Conservation (phyloP, 345 rosid genomes). For the Dipteronia dyeriana region DNA sequence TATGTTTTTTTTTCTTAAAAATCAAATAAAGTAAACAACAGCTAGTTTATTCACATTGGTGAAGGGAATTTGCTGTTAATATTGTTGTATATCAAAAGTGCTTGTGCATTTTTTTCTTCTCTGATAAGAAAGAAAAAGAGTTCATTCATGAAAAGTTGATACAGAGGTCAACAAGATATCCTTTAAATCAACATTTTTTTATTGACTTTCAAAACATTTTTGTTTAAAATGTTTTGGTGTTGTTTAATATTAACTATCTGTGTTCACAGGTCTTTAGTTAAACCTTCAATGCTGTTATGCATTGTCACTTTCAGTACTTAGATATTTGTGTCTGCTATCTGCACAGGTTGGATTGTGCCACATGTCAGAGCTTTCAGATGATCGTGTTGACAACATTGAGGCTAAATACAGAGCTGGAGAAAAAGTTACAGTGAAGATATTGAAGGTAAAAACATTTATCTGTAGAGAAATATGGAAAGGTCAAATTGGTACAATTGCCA, state of each 20-base stretch:
- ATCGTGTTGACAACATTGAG: slow-evolving; percentile 55
- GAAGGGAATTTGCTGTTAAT: not conserved
- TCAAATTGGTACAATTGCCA: not conserved
- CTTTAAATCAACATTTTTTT: not conserved
- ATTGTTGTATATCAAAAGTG: not conserved
- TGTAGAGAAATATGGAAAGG: not conserved
- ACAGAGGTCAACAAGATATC: not conserved
- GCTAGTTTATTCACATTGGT: not conserved
- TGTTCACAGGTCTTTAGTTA: not conserved
- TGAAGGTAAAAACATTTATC: slow-evolving; percentile 57
- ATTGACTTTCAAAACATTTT: not conserved
- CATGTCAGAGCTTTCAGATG: slow-evolving; percentile 74
- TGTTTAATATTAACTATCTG: slow-evolving; percentile 2
- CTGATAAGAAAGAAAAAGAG: not conserved
- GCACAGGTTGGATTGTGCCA: slow-evolving; percentile 93
- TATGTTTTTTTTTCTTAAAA: not conserved
- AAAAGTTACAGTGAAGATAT: slow-evolving; percentile 68
- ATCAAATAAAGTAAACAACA: not conserved
- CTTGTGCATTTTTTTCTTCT: not conserved
- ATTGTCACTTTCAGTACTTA: not conserved
- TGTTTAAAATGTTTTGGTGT: slow-evolving; percentile 14
- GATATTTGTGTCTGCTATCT: slow-evolving; percentile 19
- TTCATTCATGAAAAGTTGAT: not conserved
- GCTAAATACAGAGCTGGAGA: slow-evolving; percentile 71
- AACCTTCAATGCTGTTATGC: not conserved